These are phyloP conservation scores for Dictyostelium gargantuum DNA, from an alignment of 208 protist species.

Conservation along the genomic window DNA sequence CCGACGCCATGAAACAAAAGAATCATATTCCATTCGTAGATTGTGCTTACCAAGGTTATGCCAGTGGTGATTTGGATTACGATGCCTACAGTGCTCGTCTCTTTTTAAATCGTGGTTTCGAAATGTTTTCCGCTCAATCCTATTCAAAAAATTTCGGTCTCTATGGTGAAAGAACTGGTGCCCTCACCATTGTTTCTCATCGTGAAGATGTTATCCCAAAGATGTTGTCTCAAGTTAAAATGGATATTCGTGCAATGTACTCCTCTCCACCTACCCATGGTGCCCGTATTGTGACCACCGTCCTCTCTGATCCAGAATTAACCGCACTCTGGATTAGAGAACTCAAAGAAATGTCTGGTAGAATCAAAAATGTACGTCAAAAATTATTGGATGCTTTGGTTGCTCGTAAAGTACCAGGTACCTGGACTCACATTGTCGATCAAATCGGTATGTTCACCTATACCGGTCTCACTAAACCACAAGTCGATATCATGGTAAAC, in stretches of 20 bases:
- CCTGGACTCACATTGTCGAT: constrained; percentile 94
- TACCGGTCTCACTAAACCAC: constrained; percentile 44
- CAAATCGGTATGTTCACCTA: constrained; percentile 99
- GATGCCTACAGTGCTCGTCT: constrained; percentile 90
- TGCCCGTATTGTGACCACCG: constrained; percentile 92
- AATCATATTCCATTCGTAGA: constrained; percentile 95
- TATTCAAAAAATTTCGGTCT: constrained; percentile 99
- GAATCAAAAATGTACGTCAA: constrained; percentile 82
- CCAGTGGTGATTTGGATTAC: constrained; percentile 94
- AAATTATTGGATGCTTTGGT: constrained; percentile 84
- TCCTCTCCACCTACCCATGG: constrained; percentile 96
- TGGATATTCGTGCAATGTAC: constrained; percentile 94
- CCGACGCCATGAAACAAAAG: constrained; percentile 84
- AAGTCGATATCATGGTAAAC: constrained; percentile 74
- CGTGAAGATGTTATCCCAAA: constrained; percentile 81
- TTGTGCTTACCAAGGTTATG: constrained; percentile 92
- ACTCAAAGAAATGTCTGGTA: constrained; percentile 82
- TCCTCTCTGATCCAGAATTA: constrained; percentile 87
- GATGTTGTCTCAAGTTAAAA: constrained; percentile 90
- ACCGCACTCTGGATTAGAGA: constrained; percentile 73
- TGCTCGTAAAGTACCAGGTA: constrained; percentile 83
- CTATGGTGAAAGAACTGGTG: constrained; percentile 95
- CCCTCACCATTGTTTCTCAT: constrained; percentile 87
- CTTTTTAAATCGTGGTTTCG: constrained; percentile 83
- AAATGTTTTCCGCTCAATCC: constrained; percentile 92